phyloP scores from a whole-genome alignment of 768 basidiomycete species.

The Amanita fuliginea region DNA sequence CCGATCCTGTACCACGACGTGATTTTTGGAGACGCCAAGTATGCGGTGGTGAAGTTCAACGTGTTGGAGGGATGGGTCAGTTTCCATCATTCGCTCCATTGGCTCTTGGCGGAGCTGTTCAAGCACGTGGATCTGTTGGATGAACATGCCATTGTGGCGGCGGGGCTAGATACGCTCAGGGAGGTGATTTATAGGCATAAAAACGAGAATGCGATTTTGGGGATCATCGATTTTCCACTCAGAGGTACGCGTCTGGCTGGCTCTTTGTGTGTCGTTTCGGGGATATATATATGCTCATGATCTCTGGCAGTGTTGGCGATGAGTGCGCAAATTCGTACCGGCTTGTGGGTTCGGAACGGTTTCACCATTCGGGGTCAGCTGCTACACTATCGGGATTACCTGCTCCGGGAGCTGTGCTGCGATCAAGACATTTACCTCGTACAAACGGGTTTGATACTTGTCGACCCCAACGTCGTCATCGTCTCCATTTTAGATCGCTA shows the following conservation, averaged over 20 bases:
- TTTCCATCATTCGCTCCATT: slow-evolving; percentile 88
- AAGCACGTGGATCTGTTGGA: slow-evolving; percentile 69
- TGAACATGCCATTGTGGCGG: slow-evolving; percentile 37
- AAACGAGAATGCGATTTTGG: slow-evolving; percentile 58
- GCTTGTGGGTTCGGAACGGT: slow-evolving; percentile 96
- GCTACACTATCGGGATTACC: slow-evolving; percentile 54
- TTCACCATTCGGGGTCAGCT: slow-evolving; percentile 92
- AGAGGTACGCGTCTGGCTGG: slow-evolving; percentile 47
- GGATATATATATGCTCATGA: neutral
- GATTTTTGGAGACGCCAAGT: slow-evolving; percentile 45
- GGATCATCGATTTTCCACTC: slow-evolving; percentile 80
- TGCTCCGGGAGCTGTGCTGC: slow-evolving; percentile 91
- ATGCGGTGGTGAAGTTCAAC: slow-evolving; percentile 66
- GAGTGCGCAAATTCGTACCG: slow-evolving; percentile 91
- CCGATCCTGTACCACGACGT: slow-evolving; percentile 57
- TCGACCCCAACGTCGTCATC: slow-evolving; percentile 71
- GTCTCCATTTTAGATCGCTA: slow-evolving; percentile 88
- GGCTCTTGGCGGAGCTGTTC: slow-evolving; percentile 81
- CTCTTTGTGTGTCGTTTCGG: slow-evolving; percentile 1
- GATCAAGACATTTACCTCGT: slow-evolving; percentile 91
- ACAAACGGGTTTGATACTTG: slow-evolving; percentile 70
- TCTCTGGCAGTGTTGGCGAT: slow-evolving; percentile 70
- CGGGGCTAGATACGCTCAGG: slow-evolving; percentile 42
- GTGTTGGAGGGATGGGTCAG: slow-evolving; percentile 77
- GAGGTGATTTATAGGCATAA: slow-evolving; percentile 53